Evolutionary conservation across 495 filamentous ascomycete species (phyloP).

Genomic region (Penicillium lividum): DNA sequence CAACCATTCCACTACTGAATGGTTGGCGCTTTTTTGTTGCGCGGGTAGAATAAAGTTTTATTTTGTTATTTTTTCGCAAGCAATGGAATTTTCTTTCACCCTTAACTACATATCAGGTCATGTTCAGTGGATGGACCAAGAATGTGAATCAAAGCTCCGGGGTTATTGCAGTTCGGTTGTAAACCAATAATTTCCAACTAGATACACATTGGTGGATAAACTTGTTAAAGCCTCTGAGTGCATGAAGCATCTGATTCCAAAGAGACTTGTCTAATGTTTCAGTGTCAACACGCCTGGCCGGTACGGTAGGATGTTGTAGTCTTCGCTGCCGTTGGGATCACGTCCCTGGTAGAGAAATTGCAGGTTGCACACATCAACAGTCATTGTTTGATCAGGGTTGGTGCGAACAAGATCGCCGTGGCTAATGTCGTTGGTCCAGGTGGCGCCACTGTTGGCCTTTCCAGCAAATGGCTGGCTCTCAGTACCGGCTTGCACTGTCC

Average conservation of each 20-base stretch:
- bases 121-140: too few relatives aligned
- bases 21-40: not conserved
- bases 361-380: constrained; percentile 58
- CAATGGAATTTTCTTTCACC: too few relatives aligned
- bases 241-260: too few relatives aligned
- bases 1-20: not conserved
- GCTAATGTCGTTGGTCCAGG: constrained; percentile 66
- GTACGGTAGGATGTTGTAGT: not conserved
- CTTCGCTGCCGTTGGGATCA: constrained; percentile 21
- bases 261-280: not conserved
- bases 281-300: not conserved
- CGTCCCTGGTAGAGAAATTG: constrained; percentile 60
- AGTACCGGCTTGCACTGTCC: constrained; percentile 52
- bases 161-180: too few relatives aligned
- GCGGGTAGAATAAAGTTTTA: not conserved
- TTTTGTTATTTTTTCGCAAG: not conserved
- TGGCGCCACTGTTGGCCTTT: constrained; percentile 59
- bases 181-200: too few relatives aligned
- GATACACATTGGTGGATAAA: too few relatives aligned
- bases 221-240: too few relatives aligned
- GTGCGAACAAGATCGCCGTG: constrained; percentile 59
- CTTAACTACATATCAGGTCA: too few relatives aligned
- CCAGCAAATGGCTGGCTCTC: constrained; percentile 61
- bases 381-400: constrained; percentile 57
- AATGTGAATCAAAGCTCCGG: too few relatives aligned